Conservation (phyloP, 208 protist genomes). For the Acanthamoeba culbertsoni region DNA sequence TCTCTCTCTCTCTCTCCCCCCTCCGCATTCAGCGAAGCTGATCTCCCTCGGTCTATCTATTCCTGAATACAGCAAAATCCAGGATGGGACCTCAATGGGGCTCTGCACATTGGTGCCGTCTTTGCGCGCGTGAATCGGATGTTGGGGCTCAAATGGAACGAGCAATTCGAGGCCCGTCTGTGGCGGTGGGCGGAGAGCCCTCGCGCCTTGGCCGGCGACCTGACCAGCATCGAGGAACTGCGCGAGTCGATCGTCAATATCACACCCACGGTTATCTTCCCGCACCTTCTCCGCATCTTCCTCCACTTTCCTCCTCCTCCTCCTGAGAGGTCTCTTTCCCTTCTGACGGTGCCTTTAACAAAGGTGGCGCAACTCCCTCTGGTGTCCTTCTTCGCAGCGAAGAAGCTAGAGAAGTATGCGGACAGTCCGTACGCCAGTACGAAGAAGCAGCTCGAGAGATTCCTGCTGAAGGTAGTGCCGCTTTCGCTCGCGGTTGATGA, state of each 20-base stretch:
- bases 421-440: constrained; percentile 47
- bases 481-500: too few relatives aligned
- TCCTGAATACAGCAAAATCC: background rate
- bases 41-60: too few relatives aligned
- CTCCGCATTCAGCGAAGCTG: too few relatives aligned
- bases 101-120: constrained; percentile 21
- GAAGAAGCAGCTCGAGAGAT: constrained; percentile 46
- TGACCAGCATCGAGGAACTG: constrained; percentile 7
- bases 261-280: background rate
- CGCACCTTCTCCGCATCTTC: too few relatives aligned
- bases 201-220: background rate
- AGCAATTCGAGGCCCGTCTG: constrained; percentile 8
- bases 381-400: constrained; percentile 48
- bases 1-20: too few relatives aligned
- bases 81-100: background rate
- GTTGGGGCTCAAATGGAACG: constrained; percentile 2
- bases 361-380: constrained; percentile 39
- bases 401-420: constrained; percentile 46
- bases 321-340: too few relatives aligned
- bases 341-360: background rate
- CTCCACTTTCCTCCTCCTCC: too few relatives aligned
- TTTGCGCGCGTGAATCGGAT: constrained; percentile 19
- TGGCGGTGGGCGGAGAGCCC: background rate
- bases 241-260: background rate
- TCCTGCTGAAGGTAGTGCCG: constrained; percentile 29